Percentiles rank a stretch among this genome's conserved stretches.
These are phyloP conservation scores for Ascomycota sp. DNA, from an alignment of 2,329 filamentous ascomycete species.

Conservation along the genomic window DNA sequence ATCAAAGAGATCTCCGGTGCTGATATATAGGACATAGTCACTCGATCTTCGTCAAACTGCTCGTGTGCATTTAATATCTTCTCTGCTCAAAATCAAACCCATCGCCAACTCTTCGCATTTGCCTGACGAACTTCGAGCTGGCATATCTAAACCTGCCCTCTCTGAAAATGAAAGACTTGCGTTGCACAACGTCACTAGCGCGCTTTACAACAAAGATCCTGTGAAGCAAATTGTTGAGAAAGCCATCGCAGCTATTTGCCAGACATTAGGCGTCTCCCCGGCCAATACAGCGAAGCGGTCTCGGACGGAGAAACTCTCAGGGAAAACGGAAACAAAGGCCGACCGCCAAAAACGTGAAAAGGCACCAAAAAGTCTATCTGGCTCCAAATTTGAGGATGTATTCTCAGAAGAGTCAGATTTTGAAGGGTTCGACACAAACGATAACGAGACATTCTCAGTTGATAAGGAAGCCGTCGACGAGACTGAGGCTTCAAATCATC, in stretches of 20 bases:
- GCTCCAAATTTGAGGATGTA: slow-evolving; percentile 3
- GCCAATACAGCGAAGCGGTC: slow-evolving; percentile 18
- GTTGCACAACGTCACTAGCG: slow-evolving; percentile 39
- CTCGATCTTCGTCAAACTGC: slow-evolving; percentile 37
- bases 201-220: slow-evolving; percentile 29
- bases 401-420: slow-evolving; percentile 14
- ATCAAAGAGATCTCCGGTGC: background rate
- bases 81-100: slow-evolving; percentile 31
- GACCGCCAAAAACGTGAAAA: background rate
- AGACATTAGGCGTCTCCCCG: slow-evolving; percentile 23
- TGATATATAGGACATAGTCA: slow-evolving; percentile 14
- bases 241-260: slow-evolving; percentile 28
- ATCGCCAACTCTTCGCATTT: slow-evolving; percentile 29
- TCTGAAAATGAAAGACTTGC: slow-evolving; percentile 28
- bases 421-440: slow-evolving; percentile 14
- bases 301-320: slow-evolving; percentile 12
- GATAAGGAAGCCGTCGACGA: slow-evolving; percentile 13
- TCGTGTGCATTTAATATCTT: slow-evolving; percentile 32
- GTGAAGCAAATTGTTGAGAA: slow-evolving; percentile 28
- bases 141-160: slow-evolving; percentile 27
- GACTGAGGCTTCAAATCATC: slow-evolving; percentile 18
- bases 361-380: background rate
- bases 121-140: slow-evolving; percentile 24
- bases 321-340: slow-evolving; percentile 7
- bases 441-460: slow-evolving; percentile 7